Evolutionary conservation across 2,329 filamentous ascomycete species (phyloP).

Genomic region (Lomentospora prolificans): DNA sequence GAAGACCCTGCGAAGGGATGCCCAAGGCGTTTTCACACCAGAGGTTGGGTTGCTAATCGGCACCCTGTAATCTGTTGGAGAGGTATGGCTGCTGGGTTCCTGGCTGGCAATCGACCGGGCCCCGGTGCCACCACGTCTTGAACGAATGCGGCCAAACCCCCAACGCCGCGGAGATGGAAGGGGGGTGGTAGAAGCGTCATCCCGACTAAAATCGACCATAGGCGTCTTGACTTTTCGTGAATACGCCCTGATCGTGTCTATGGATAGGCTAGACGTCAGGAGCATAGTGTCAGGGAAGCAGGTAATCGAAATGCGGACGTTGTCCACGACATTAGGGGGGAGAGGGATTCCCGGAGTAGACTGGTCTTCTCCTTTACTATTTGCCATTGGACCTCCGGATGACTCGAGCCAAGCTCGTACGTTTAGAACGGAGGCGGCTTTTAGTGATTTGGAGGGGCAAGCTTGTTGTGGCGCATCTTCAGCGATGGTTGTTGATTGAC

Average conservation of each 20-base stretch:
- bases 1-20: slow-evolving; percentile 41
- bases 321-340: slow-evolving; percentile 43
- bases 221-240: slow-evolving; percentile 41
- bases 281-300: slow-evolving; percentile 53
- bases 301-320: slow-evolving; percentile 39
- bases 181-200: not conserved
- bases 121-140: slow-evolving; percentile 4
- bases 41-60: not conserved
- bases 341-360: slow-evolving; percentile 30
- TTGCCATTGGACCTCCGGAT: not conserved
- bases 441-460: not conserved
- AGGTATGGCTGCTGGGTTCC: not conserved
- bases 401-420: slow-evolving; percentile 6
- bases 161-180: slow-evolving; percentile 7
- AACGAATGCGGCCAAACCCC: slow-evolving; percentile 9
- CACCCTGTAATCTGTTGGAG: not conserved
- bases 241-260: slow-evolving; percentile 48
- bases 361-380: not conserved
- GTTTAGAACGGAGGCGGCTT: not conserved
- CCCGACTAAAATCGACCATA: not conserved
- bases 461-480: not conserved
- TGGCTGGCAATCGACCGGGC: not conserved
- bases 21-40: slow-evolving; percentile 23
- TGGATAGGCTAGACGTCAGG: slow-evolving; percentile 40
- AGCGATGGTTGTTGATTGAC: not conserved